A percentile compares a stretch with the other conserved stretches of the same genome.
phyloP scores from a whole-genome alignment of 768 basidiomycete species.

The Lactarius hengduanensis region DNA sequence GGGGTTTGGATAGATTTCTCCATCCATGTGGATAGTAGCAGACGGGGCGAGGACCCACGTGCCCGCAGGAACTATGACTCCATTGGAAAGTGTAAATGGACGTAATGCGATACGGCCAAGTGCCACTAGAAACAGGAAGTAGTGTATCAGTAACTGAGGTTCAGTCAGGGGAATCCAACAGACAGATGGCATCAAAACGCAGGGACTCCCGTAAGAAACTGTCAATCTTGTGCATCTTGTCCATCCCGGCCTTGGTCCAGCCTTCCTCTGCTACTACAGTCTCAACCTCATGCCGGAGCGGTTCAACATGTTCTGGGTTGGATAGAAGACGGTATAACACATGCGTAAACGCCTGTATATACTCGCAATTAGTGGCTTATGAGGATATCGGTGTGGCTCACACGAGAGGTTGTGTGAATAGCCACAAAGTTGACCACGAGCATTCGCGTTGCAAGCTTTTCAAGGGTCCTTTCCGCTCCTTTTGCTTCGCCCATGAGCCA shows the following conservation, averaged over 20 bases:
- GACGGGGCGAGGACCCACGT: conserved; percentile 37
- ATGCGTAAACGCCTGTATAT: conserved; percentile 9
- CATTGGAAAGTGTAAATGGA: conserved; percentile 37
- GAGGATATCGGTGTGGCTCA: conserved; percentile 5
- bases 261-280: conserved; percentile 28
- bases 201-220: conserved; percentile 33
- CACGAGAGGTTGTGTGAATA: conserved; percentile 39
- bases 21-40: conserved; percentile 40
- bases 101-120: conserved; percentile 30
- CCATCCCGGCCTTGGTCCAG: conserved; percentile 19
- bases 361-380: background rate
- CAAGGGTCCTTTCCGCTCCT: conserved; percentile 34
- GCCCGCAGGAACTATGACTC: conserved; percentile 41
- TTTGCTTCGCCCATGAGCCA: conserved; percentile 41
- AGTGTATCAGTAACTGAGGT: background rate
- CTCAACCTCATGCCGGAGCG: conserved; percentile 31
- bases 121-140: conserved; percentile 20
- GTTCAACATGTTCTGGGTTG: conserved; percentile 30
- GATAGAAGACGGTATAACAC: conserved; percentile 30
- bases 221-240: conserved; percentile 31
- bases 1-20: conserved; percentile 43
- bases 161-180: background rate
- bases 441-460: conserved; percentile 35
- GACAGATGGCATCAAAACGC: conserved; percentile 22
- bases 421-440: conserved; percentile 42